A percentile compares a stretch with the other conserved stretches of the same genome.
Evolutionary conservation across 805 yeast species (phyloP).

Genomic region (Wickerhamiella bombiphila): DNA sequence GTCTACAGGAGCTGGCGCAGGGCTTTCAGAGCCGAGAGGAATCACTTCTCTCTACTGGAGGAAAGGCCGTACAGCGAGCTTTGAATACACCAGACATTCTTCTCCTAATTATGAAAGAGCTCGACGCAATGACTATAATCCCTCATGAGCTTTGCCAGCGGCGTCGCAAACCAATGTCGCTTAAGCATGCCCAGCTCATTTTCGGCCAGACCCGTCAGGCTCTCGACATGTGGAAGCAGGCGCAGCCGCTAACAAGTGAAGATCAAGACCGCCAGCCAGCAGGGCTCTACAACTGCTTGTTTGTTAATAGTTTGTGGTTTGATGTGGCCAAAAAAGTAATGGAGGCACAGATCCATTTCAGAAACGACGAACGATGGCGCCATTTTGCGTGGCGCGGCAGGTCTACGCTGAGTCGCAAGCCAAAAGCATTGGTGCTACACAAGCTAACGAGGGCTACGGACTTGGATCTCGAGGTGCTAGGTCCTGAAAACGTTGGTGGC

Average conservation of each 20-base stretch:
- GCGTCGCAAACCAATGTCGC: slow-evolving; percentile 55
- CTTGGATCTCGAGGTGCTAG: slow-evolving; percentile 35
- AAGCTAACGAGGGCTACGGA: slow-evolving; percentile 45
- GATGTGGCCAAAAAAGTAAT: slow-evolving; percentile 40
- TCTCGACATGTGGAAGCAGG: slow-evolving; percentile 28
- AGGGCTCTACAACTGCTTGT: slow-evolving; percentile 43
- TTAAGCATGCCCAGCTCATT: slow-evolving; percentile 51
- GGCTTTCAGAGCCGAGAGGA: not conserved
- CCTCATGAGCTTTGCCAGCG: slow-evolving; percentile 49
- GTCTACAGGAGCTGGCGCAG: not conserved
- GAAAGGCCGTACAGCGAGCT: slow-evolving; percentile 28
- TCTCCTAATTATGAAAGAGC: slow-evolving; percentile 40
- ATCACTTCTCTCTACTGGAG: not conserved
- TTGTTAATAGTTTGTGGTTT: slow-evolving; percentile 58
- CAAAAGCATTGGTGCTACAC: slow-evolving; percentile 44
- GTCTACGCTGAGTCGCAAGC: slow-evolving; percentile 15
- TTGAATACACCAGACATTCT: slow-evolving; percentile 69
- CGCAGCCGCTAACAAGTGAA: slow-evolving; percentile 8
- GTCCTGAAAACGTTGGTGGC: slow-evolving; percentile 29
- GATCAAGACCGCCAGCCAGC: slow-evolving; percentile 8
- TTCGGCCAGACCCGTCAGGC: slow-evolving; percentile 43
- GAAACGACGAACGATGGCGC: slow-evolving; percentile 32
- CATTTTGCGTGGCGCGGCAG: slow-evolving; percentile 25
- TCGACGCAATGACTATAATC: slow-evolving; percentile 40
- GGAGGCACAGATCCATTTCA: slow-evolving; percentile 41